Evolutionary conservation across 106 monocot genomes (phyloP).

Genomic region (Dioscorea alata): DNA sequence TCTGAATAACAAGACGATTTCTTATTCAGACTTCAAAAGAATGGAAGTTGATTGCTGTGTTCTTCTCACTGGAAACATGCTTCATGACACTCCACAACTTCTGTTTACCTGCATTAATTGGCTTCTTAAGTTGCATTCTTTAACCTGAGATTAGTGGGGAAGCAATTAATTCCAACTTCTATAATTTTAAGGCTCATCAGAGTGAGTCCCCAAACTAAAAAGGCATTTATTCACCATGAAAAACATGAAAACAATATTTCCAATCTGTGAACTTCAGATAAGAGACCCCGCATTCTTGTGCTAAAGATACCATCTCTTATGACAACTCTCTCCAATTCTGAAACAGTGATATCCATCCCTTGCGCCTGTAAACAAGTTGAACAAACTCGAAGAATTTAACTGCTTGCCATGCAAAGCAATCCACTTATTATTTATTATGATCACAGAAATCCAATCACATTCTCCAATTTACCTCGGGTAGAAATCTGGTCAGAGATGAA

Average conservation of each 20-base stretch:
- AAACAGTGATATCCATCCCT: constrained; percentile 30
- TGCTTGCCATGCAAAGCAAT: neutral
- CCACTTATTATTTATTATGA: neutral
- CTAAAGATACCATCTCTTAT: constrained; percentile 38
- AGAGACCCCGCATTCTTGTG: constrained; percentile 65
- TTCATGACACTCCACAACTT: no score
- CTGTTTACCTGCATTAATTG: constrained; percentile 37
- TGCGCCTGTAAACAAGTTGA: constrained; percentile 34
- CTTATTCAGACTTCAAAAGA: no score
- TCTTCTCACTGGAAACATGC: no score
- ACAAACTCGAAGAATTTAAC: neutral
- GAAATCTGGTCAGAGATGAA: constrained; percentile 24
- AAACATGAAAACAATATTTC: no score
- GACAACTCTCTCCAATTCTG: constrained; percentile 43
- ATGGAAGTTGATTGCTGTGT: no score
- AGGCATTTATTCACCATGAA: no score
- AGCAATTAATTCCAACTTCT: neutral
- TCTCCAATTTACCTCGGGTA: constrained; percentile 37
- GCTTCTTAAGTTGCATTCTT: constrained; percentile 48
- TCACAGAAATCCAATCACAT: neutral
- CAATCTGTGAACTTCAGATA: constrained; percentile 47
- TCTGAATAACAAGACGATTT: no score
- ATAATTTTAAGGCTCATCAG: no score
- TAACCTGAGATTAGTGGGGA: constrained; percentile 14
- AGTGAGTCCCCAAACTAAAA: neutral